These are phyloP conservation scores for Thraustochytrium sp. DNA, from an alignment of 352 stramenopile genomes.

Conservation along the genomic window DNA sequence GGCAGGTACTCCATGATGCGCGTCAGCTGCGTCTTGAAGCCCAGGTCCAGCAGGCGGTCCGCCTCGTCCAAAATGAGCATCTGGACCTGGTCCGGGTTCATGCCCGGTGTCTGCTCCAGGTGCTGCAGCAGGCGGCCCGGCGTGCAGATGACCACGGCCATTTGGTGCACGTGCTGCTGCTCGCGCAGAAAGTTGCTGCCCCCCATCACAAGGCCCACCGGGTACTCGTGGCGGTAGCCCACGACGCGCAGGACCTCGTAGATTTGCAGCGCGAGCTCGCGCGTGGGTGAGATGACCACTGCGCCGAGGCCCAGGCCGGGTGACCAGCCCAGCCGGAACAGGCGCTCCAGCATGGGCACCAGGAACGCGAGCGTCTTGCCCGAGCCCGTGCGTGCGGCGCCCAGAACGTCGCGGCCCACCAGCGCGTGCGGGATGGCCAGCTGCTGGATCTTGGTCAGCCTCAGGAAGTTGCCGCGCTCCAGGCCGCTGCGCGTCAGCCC, in stretches of 20 bases:
- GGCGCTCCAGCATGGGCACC: slow-evolving; percentile 64
- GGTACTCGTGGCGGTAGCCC: slow-evolving; percentile 89
- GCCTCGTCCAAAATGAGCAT: slow-evolving; percentile 75
- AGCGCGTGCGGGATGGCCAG: slow-evolving; percentile 74
- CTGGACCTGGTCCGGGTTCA: slow-evolving; percentile 87
- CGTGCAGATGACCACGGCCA: slow-evolving; percentile 83
- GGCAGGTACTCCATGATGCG: slow-evolving; percentile 69
- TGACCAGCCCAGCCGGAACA: slow-evolving; percentile 76
- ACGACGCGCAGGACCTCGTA: slow-evolving; percentile 95
- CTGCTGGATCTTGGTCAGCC: slow-evolving; percentile 79
- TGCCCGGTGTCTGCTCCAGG: slow-evolving; percentile 94
- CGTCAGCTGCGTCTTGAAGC: slow-evolving; percentile 82
- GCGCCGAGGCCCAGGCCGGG: slow-evolving; percentile 87
- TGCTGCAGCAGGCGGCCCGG: slow-evolving; percentile 94
- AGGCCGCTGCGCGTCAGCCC: slow-evolving; percentile 64
- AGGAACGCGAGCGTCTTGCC: slow-evolving; percentile 78
- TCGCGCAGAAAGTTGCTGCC: slow-evolving; percentile 50
- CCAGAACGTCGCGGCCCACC: slow-evolving; percentile 77
- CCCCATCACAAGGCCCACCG: slow-evolving; percentile 90
- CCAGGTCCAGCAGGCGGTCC: slow-evolving; percentile 91
- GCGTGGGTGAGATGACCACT: slow-evolving; percentile 93
- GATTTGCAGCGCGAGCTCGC: slow-evolving; percentile 97
- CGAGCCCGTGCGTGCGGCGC: slow-evolving; percentile 82
- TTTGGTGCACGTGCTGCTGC: slow-evolving; percentile 17
- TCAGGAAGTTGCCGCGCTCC: slow-evolving; percentile 62